Conservation (phyloP, 805 yeast genomes). For the Blastobotrys terrestris region DNA sequence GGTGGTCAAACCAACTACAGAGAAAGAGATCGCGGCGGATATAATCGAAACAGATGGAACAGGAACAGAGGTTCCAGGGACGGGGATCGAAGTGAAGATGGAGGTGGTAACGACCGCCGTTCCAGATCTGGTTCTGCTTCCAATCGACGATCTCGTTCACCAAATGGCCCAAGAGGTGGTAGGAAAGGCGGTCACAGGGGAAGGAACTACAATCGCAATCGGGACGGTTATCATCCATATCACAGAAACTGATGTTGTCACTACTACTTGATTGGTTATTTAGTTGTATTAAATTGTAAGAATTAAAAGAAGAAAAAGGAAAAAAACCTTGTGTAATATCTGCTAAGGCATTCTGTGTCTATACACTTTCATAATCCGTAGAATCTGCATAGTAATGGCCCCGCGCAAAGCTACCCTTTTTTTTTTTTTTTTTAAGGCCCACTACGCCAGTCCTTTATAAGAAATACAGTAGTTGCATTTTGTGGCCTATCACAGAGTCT, state of each 20-base stretch:
- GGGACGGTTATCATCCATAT: not conserved
- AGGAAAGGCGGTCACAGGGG: not conserved
- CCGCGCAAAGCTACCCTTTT: too few relatives aligned
- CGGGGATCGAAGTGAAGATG: not conserved
- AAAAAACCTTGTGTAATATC: not conserved
- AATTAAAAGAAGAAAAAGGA: not conserved
- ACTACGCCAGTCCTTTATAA: too few relatives aligned
- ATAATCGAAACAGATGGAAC: slow-evolving; percentile 7
- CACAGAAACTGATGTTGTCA: not conserved
- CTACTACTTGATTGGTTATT: not conserved
- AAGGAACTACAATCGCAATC: not conserved
- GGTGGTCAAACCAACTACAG: slow-evolving; percentile 2
- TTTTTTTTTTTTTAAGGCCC: too few relatives aligned
- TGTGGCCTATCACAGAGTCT: not conserved
- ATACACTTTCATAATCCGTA: too few relatives aligned
- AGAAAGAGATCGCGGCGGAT: slow-evolving; percentile 6
- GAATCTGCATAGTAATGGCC: too few relatives aligned
- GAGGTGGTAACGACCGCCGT: not conserved
- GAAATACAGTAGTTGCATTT: not conserved
- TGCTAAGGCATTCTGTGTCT: too few relatives aligned
- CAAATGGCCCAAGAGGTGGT: not conserved
- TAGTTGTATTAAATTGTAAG: not conserved
- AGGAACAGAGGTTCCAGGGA: not conserved
- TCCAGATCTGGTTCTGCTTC: not conserved
- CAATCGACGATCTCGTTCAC: slow-evolving; percentile 1